Evolutionary conservation across 768 basidiomycete genomes (phyloP).

Genomic region (Albatrellus ellisii): DNA sequence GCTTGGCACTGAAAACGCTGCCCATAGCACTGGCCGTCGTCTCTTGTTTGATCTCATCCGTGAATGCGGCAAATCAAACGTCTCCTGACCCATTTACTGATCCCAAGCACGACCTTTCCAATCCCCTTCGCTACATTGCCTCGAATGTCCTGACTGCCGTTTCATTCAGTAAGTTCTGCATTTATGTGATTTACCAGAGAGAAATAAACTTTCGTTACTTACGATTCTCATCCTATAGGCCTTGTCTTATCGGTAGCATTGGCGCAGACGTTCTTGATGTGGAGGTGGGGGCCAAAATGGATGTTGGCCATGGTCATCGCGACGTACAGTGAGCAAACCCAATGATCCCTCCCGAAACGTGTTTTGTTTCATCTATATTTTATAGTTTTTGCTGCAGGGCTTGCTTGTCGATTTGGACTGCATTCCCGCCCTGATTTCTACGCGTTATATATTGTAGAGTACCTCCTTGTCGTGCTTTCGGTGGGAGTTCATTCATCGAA

Average conservation of each 20-base stretch:
- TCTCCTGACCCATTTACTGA: slow-evolving; percentile 30
- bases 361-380: not conserved
- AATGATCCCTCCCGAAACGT: not conserved
- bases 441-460: slow-evolving; percentile 40
- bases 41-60: no score
- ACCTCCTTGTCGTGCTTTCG: slow-evolving; percentile 47
- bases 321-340: slow-evolving; percentile 31
- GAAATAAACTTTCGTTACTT: not conserved
- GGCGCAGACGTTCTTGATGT: slow-evolving; percentile 2
- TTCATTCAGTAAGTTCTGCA: slow-evolving; percentile 27
- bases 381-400: slow-evolving; percentile 42
- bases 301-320: slow-evolving; percentile 39
- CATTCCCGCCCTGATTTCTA: slow-evolving; percentile 39
- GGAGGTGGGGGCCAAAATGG: slow-evolving; percentile 14
- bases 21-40: no score
- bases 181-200: not conserved
- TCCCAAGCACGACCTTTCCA: slow-evolving; percentile 38
- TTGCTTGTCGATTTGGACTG: slow-evolving; percentile 42
- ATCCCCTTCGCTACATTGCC: slow-evolving; percentile 42
- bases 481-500: slow-evolving; percentile 20
- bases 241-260: not conserved
- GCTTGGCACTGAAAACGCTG: no score
- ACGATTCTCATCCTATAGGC: slow-evolving; percentile 1
- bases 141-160: slow-evolving; percentile 38
- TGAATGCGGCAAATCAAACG: not conserved